Evolutionary conservation across 345 rosid species (phyloP), one percentile per base, ranked within the genome.

Genomic region (Draba incana): DNA sequence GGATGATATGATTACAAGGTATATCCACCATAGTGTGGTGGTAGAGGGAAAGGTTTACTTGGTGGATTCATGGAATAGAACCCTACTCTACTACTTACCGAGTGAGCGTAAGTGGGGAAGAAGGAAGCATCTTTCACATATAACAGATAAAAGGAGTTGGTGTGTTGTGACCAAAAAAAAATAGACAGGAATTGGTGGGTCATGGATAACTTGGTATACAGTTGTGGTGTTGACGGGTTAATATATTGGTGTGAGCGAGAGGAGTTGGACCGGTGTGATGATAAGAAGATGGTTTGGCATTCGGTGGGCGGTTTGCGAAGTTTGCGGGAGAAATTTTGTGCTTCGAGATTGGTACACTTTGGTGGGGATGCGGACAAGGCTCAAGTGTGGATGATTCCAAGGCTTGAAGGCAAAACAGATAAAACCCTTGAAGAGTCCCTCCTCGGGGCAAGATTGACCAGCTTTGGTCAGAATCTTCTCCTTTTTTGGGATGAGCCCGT

Each of bases 191-290:
- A 57, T 6, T 92, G 85, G 8, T 87, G 89, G 24, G 88, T 84
- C 31, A 66, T 89, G 6, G 78, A 78, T 33, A 86, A 80, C 30
- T 47, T 87, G 11, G 59, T 87, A 84, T 89, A 79, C 45, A 84
- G 89, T 55, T 87, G 84, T 20, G 89, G 85, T 76, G 80, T 76
- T 2, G 14, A 10, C 79, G 93, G 91, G 60, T 75, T 75, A 20
- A 84, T 87, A 39, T 73, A 83, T 62, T 90, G 89, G 15, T 85
- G 77, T 25, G 87, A 83, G 58, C 64, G 53, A 53, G 62, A 53
- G 37, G 72, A 35, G 30, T 78, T 78, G 59, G 13, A 54, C 35
- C 25, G 12, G 2, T 33, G 59, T 33, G 59, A 54, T 2, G 25
- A 5, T 9, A 25, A 4, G 27, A 51, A 23, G 4, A 33, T 4